Base-by-base conservation (phyloP, 805 yeast species). In the Pichia gijzeniarum region DNA sequence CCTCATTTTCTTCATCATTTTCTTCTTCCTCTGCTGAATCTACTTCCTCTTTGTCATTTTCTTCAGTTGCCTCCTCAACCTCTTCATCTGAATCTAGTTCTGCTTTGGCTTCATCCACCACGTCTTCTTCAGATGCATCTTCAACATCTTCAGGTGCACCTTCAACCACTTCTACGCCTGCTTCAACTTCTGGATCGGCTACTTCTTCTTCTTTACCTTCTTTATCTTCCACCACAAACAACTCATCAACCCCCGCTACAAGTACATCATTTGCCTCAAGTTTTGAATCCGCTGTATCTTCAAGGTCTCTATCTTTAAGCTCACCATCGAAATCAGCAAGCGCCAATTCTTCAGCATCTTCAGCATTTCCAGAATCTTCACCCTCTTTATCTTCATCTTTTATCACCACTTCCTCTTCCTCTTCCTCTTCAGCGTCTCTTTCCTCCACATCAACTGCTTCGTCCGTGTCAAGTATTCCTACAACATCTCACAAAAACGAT, bases 381-480 rank as follows among this genome's bases (percentile, higher is more conserved):
- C 18, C 27, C 2, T 19, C 20, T 31, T 31, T 19, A 35, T 35
- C 38, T 25, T 6, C 10, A 25, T 10, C 28, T 7, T 25, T 25
- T 7, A 25, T 25, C 28, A 10, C 6, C 28, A 10, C 6, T 10
- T 25, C 28, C 10, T 7, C 9, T 25, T 21, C 27, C 18, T n/a
- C 25, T 2, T 5, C 17, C 9, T 25, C 33, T 9, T 22, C 28
- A 4, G 12, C 33, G 12, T 12, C 27, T 12, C 12, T 25, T 14
- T 28, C 27, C 19, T 18, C 35, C 10, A n/a, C 39, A n/a, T 5
- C 28, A 25, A 10, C 28, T 25, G 28, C 39, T 9, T 5, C 16
- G 14, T 3, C 43, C 1, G 47, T 45, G 22, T 43, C 46, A 12
- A 40, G 46, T 10, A 46, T 46, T 18, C 39, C 48, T 9, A 34